Conservation (phyloP, 2,329 filamentous ascomycete genomes). For the Didymella pomorum region DNA sequence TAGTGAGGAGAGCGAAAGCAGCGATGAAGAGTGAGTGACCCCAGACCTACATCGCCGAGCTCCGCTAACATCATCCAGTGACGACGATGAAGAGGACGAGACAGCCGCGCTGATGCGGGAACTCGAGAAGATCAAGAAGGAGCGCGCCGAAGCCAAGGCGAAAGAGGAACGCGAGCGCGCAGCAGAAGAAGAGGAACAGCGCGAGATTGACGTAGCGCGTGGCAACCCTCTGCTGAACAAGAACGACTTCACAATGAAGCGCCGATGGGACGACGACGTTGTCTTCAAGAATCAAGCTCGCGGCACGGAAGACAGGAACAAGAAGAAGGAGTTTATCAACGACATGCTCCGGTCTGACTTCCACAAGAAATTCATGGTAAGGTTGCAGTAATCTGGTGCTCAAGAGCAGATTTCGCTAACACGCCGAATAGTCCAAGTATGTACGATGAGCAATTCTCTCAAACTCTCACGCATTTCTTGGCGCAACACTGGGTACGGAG, state of each 20-base stretch:
- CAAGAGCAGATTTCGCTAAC: constrained; percentile 16
- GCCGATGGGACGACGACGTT: constrained; percentile 97
- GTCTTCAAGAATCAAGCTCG: constrained; percentile 99
- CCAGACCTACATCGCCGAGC: not conserved
- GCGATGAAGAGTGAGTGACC: constrained; percentile 63
- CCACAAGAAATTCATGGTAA: constrained; percentile 94
- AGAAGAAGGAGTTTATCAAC: constrained; percentile 97
- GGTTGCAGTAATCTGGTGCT: constrained; percentile 14
- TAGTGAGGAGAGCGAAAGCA: constrained; percentile 61
- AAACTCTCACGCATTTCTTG: constrained; percentile 4
- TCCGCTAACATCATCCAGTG: constrained; percentile 35
- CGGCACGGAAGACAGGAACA: constrained; percentile 89
- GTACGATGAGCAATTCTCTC: constrained; percentile 44
- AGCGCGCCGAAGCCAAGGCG: constrained; percentile 81
- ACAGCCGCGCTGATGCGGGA: constrained; percentile 90
- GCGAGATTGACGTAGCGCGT: constrained; percentile 86
- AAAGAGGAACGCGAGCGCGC: constrained; percentile 82
- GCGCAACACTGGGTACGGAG: constrained; percentile 24
- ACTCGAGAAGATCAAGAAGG: constrained; percentile 90
- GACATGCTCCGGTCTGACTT: constrained; percentile 94
- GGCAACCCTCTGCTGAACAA: constrained; percentile 91
- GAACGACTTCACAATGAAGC: constrained; percentile 90
- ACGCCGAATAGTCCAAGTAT: constrained; percentile 45
- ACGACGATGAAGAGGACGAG: constrained; percentile 73
- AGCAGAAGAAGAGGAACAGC: constrained; percentile 81